phyloP scores from a whole-genome alignment of 73 alveolate genomes.

The Diophrys appendiculata region DNA sequence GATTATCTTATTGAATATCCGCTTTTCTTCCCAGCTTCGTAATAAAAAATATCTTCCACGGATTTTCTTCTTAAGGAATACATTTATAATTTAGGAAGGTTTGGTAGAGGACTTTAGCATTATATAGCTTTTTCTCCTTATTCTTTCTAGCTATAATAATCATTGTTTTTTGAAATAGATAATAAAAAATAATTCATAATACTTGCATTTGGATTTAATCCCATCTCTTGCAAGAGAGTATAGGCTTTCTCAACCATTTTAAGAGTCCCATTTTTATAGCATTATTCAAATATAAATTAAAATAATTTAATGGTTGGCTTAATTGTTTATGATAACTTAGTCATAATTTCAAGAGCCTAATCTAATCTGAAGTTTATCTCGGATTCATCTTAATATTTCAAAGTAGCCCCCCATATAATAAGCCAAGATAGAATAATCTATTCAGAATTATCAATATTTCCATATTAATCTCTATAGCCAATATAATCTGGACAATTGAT shows the following conservation, averaged over 20 bases:
- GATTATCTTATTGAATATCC: background rate
- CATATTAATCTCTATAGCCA: background rate
- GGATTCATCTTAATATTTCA: slow-evolving; percentile 21
- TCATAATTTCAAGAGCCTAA: slow-evolving; percentile 40
- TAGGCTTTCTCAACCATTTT: slow-evolving; percentile 37
- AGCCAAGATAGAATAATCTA: slow-evolving; percentile 41
- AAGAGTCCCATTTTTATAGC: slow-evolving; percentile 36
- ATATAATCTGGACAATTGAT: background rate
- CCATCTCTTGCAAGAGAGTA: slow-evolving; percentile 13
- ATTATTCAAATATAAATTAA: slow-evolving; percentile 32
- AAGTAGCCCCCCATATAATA: slow-evolving; percentile 32
- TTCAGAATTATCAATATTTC: background rate
- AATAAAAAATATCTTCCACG: background rate
- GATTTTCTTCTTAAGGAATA: background rate
- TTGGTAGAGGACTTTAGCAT: no score
- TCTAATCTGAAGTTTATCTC: slow-evolving; percentile 41
- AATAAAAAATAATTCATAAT: slow-evolving; percentile 28
- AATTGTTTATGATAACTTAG: no score
- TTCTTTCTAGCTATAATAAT: background rate
- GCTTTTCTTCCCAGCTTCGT: background rate
- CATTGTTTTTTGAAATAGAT: slow-evolving; percentile 10
- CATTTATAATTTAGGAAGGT: no score
- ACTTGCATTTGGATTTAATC: slow-evolving; percentile 44
- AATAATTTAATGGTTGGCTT: no score
- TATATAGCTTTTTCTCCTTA: slow-evolving; percentile 2